Conservation (phyloP, 106 monocot species). For the Posidonia australis region DNA sequence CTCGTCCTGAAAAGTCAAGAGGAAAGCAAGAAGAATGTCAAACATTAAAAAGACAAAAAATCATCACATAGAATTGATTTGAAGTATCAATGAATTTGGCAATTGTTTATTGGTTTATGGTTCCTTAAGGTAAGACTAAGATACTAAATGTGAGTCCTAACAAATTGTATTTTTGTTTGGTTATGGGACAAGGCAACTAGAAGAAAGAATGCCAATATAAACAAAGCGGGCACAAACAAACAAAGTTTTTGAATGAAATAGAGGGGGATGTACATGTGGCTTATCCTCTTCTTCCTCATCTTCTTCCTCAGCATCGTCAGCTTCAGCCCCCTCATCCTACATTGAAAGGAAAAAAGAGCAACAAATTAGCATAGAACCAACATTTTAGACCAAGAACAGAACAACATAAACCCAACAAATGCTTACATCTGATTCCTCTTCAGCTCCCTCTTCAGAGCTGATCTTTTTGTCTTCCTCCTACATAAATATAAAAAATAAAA, state of each 20-base stretch:
- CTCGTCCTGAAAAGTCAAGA: neutral
- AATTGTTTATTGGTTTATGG: too few species aligned
- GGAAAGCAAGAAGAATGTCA: neutral
- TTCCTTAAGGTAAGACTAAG: too few species aligned
- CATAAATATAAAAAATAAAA: neutral
- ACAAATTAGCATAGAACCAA: neutral
- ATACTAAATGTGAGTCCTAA: too few species aligned
- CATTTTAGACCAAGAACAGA: neutral
- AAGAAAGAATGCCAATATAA: too few species aligned
- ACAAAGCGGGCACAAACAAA: too few species aligned
- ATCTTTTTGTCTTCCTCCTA: slow-evolving; percentile 9
- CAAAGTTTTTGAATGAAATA: neutral
- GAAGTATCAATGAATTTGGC: too few species aligned
- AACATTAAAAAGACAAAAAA: neutral
- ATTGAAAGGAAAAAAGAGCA: neutral
- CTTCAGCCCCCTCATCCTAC: slow-evolving; percentile 1
- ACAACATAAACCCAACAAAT: neutral
- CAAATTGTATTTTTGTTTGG: too few species aligned
- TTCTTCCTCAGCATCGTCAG: neutral
- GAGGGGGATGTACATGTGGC: neutral
- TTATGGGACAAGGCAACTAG: too few species aligned
- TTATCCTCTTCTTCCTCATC: slow-evolving; percentile 2
- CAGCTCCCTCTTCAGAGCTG: slow-evolving; percentile 5
- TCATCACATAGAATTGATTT: too few species aligned
- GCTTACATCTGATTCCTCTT: slow-evolving; percentile 13